phyloP scores from a whole-genome alignment of 495 filamentous ascomycete genomes.

The Choiromyces venosus region DNA sequence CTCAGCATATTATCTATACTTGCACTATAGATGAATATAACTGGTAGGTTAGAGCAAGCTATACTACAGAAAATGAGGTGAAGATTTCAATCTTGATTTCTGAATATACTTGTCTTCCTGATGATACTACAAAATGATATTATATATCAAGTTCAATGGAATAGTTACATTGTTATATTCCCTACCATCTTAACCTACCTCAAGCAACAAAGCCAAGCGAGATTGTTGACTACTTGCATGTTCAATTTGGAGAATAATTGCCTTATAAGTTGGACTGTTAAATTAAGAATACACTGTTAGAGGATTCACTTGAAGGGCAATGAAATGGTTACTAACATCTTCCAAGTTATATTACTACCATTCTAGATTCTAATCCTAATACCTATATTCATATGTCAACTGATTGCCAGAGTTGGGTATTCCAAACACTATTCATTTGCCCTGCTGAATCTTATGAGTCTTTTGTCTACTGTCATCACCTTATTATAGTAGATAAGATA shows the following conservation, averaged over 20 bases:
- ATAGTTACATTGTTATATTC: background rate
- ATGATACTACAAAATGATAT: background rate
- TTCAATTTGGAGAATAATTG: constrained; percentile 4
- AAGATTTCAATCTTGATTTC: no score
- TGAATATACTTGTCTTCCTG: background rate
- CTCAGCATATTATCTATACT: background rate
- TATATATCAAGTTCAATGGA: constrained; percentile 1
- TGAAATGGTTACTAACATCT: constrained; percentile 5
- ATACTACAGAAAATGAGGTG: background rate
- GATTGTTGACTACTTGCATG: constrained; percentile 3
- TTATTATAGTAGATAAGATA: constrained; percentile 14
- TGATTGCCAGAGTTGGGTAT: no score
- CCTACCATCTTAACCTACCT: constrained; percentile 7
- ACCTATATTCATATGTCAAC: no score
- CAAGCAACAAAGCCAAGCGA: constrained; percentile 2
- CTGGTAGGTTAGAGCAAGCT: constrained; percentile 9
- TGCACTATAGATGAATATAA: background rate
- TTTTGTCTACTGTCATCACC: background rate
- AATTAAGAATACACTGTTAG: background rate
- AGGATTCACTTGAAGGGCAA: constrained; percentile 6
- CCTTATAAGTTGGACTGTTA: background rate
- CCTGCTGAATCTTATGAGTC: no score
- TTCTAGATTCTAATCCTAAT: no score
- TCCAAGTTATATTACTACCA: no score
- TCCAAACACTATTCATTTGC: no score